Percentiles rank a stretch among this genome's conserved stretches.
phyloP scores from a whole-genome alignment of 495 filamentous ascomycete species.

The Xylaria nigripes region DNA sequence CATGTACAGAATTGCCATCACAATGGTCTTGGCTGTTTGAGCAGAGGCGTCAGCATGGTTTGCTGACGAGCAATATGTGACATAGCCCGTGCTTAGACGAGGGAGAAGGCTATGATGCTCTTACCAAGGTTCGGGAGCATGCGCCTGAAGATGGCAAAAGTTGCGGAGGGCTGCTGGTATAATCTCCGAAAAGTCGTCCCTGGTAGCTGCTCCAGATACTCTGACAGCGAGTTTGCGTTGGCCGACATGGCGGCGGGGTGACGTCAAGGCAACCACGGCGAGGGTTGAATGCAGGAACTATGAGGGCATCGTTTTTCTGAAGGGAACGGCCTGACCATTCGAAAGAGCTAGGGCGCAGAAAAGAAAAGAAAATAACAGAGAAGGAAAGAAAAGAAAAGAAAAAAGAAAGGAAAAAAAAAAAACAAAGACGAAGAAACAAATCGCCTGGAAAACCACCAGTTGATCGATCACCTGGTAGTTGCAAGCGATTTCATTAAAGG shows the following conservation, averaged over 20 bases:
- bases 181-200: conserved; percentile 80
- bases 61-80: conserved; percentile 4
- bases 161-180: conserved; percentile 92
- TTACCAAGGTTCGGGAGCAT: conserved; percentile 89
- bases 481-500: not conserved
- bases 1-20: conserved; percentile 88
- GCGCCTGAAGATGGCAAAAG: conserved; percentile 90
- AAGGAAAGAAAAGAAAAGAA: not conserved
- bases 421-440: not conserved
- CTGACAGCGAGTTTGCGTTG: conserved; percentile 46
- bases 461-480: not conserved
- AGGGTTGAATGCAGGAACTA: not conserved
- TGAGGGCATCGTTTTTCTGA: conserved; percentile 8
- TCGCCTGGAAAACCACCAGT: not conserved
- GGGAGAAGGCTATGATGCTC: conserved; percentile 6
- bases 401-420: not conserved
- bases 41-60: conserved; percentile 1
- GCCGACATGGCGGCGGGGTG: conserved; percentile 46
- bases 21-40: conserved; percentile 76
- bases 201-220: conserved; percentile 84
- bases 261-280: conserved; percentile 9
- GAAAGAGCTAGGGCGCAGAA: not conserved
- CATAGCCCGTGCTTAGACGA: not conserved
- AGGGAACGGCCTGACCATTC: not conserved
- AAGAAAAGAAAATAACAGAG: not conserved